These are phyloP conservation scores for Tagetes patula DNA, from an alignment of 129 eudicot genomes.

Conservation along the genomic window DNA sequence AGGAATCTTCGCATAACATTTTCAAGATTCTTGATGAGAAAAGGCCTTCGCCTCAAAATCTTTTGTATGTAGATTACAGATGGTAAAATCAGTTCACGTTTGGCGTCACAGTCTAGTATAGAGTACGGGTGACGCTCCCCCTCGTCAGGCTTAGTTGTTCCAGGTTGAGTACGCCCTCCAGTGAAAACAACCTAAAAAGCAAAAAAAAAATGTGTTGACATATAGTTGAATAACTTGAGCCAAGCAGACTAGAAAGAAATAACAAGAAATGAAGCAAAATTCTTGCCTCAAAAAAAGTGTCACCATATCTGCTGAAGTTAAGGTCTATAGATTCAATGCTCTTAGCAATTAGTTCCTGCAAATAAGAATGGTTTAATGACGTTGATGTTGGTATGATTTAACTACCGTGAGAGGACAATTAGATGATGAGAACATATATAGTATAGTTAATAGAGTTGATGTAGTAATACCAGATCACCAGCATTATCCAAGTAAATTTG, in stretches of 20 bases:
- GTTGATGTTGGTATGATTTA: neutral
- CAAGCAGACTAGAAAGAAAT: neutral
- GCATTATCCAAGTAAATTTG: constrained; percentile 99
- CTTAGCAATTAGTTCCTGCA: constrained; percentile 97
- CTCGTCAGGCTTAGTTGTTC: constrained; percentile 93
- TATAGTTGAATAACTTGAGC: constrained; percentile 3
- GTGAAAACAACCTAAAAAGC: constrained; percentile 73
- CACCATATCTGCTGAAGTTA: constrained; percentile 96
- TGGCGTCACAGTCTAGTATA: constrained; percentile 73
- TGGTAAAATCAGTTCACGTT: constrained; percentile 78
- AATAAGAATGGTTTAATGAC: neutral
- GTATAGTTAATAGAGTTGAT: neutral
- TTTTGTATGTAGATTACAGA: constrained; percentile 92
- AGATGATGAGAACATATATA: neutral
- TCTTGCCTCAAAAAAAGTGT: constrained; percentile 92
- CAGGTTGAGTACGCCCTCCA: constrained; percentile 97
- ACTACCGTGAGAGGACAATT: neutral
- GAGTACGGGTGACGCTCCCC: constrained; percentile 92
- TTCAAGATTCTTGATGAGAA: constrained; percentile 94
- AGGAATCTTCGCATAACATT: constrained; percentile 92
- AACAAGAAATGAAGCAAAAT: neutral
- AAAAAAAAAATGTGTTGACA: neutral
- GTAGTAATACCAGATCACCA: constrained; percentile 87
- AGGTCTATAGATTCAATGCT: constrained; percentile 90
- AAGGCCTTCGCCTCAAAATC: constrained; percentile 85